phyloP scores from a whole-genome alignment of 2,329 filamentous ascomycete genomes.

The Sodiomyces alkalinus region DNA sequence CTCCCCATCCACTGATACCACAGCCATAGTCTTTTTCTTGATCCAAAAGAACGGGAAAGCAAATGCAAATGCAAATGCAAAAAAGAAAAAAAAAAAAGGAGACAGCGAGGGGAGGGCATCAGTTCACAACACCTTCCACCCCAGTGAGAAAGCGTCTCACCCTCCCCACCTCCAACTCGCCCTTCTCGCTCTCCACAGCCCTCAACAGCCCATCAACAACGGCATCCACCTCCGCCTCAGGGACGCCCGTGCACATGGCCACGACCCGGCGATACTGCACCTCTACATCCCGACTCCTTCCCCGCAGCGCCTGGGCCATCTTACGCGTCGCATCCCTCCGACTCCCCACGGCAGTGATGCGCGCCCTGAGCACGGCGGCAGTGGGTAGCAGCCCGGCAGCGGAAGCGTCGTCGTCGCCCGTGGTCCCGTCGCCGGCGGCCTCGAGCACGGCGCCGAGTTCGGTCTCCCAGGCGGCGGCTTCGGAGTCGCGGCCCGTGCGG shows the following conservation, averaged over 20 bases:
- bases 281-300: constrained; percentile 70
- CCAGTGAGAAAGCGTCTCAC: constrained; percentile 68
- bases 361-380: constrained; percentile 45
- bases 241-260: constrained; percentile 67
- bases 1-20: no score
- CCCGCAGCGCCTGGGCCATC: constrained; percentile 56
- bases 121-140: constrained; percentile 46
- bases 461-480: constrained; percentile 36
- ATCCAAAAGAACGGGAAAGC: no score
- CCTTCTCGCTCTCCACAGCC: constrained; percentile 77
- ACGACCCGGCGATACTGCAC: constrained; percentile 81
- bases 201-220: constrained; percentile 66
- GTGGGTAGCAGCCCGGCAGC: constrained; percentile 37
- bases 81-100: neutral
- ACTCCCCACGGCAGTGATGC: constrained; percentile 52
- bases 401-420: constrained; percentile 17
- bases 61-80: no score
- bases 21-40: no score
- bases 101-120: neutral
- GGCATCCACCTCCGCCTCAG: constrained; percentile 64
- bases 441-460: constrained; percentile 34
- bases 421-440: constrained; percentile 24
- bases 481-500: constrained; percentile 23
- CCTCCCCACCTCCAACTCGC: constrained; percentile 59
- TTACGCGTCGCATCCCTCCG: constrained; percentile 54